phyloP scores from a whole-genome alignment of 768 basidiomycete genomes.

The Tylopilus subfusipes region DNA sequence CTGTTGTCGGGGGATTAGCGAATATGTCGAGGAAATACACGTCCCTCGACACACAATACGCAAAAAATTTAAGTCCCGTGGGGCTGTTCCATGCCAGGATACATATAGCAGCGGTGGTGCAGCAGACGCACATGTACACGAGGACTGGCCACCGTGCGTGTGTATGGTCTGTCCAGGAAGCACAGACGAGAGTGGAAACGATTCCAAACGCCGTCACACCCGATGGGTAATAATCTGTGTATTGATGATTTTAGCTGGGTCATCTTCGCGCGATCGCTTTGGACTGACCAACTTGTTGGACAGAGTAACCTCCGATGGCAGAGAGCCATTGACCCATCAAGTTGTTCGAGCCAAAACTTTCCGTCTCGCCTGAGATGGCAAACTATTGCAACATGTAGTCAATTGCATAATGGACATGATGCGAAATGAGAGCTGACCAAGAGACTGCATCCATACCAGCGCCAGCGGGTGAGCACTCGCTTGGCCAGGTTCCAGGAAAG shows the following conservation, averaged over 20 bases:
- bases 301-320: slow-evolving; percentile 55
- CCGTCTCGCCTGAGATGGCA: slow-evolving; percentile 62
- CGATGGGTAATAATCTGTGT: slow-evolving; percentile 54
- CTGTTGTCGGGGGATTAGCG: slow-evolving; percentile 24
- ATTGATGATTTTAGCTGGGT: neutral
- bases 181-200: slow-evolving; percentile 58
- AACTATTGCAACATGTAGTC: slow-evolving; percentile 40
- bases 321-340: slow-evolving; percentile 73
- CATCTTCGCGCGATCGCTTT: neutral
- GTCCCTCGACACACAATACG: slow-evolving; percentile 51
- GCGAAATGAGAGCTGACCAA: slow-evolving; percentile 38
- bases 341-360: slow-evolving; percentile 67
- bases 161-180: slow-evolving; percentile 60
- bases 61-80: slow-evolving; percentile 66
- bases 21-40: neutral
- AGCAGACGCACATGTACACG: slow-evolving; percentile 57
- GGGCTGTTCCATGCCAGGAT: slow-evolving; percentile 62
- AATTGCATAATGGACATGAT: neutral
- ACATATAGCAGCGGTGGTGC: slow-evolving; percentile 51
- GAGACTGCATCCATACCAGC: slow-evolving; percentile 66
- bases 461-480: slow-evolving; percentile 55
- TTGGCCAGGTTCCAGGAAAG: slow-evolving; percentile 47
- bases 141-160: slow-evolving; percentile 60
- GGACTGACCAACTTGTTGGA: slow-evolving; percentile 54
- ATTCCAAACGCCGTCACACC: slow-evolving; percentile 66